phyloP scores from a whole-genome alignment of 1,284 basidiomycete species.

The Cutaneotrichosporon cavernicola region DNA sequence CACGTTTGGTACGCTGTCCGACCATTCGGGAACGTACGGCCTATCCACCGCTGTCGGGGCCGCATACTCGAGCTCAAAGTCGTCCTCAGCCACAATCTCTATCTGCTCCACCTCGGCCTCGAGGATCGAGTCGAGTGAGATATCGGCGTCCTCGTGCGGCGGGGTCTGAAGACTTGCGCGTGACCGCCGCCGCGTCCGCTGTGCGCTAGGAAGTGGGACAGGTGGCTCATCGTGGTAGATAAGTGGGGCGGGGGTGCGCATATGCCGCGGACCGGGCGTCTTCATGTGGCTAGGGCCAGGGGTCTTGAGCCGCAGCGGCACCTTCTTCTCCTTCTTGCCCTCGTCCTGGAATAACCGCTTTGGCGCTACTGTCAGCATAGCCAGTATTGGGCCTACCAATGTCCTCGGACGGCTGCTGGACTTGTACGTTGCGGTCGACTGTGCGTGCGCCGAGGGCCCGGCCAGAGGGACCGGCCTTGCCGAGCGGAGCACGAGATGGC shows the following conservation, averaged over 20 bases:
- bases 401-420: conserved; percentile 20
- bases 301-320: conserved; percentile 16
- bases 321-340: conserved; percentile 3
- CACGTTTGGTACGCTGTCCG: conserved; percentile 17
- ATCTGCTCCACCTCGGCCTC: conserved; percentile 26
- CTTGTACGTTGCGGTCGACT: conserved; percentile 23
- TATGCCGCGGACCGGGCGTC: conserved; percentile 9
- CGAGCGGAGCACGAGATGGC: conserved; percentile 17
- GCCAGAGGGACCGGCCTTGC: conserved; percentile 20
- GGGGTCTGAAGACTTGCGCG: conserved; percentile 14
- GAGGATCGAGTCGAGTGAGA: conserved; percentile 38
- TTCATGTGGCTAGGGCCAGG: conserved; percentile 7
- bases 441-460: conserved; percentile 23
- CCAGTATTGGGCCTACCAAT: conserved; percentile 15
- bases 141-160: conserved; percentile 22
- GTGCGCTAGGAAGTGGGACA: conserved; percentile 43
- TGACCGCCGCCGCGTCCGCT: conserved; percentile 32
- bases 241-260: conserved; percentile 22
- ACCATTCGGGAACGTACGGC: conserved; percentile 24
- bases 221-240: conserved; percentile 24
- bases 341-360: conserved; percentile 25
- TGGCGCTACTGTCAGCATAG: conserved; percentile 19
- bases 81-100: conserved; percentile 7
- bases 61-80: conserved; percentile 26
- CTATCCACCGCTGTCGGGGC: conserved; percentile 13